phyloP scores from a whole-genome alignment of 179 eudicot genomes.

The Nepenthes alata region DNA sequence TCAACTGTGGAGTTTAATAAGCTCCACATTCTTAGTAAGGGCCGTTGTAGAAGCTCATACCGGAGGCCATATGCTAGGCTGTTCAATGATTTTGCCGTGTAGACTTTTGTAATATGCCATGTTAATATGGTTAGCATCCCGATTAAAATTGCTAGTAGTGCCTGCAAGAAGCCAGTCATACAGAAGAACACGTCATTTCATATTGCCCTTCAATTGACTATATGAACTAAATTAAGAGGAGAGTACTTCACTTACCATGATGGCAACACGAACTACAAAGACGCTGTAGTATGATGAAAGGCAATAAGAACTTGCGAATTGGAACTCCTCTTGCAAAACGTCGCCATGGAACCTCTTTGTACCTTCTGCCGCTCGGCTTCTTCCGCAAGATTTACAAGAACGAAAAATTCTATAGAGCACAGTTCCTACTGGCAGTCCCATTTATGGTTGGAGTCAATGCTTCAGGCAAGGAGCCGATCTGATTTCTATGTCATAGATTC shows the following conservation, averaged over 20 bases:
- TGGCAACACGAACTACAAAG: slow-evolving; percentile 91
- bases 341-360: slow-evolving; percentile 42
- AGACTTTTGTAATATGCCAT: slow-evolving; percentile 88
- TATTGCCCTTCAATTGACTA: neutral
- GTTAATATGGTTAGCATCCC: slow-evolving; percentile 84
- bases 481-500: slow-evolving; percentile 20
- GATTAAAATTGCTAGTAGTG: slow-evolving; percentile 83
- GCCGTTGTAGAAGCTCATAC: slow-evolving; percentile 79
- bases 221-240: neutral
- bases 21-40: slow-evolving; percentile 87
- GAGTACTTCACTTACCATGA: slow-evolving; percentile 48
- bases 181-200: neutral
- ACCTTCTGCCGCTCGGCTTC: slow-evolving; percentile 22
- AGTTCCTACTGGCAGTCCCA: slow-evolving; percentile 21
- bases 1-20: slow-evolving; percentile 77
- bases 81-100: slow-evolving; percentile 70
- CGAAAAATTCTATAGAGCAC: slow-evolving; percentile 12
- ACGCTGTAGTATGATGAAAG: slow-evolving; percentile 81
- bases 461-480: slow-evolving; percentile 13
- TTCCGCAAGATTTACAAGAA: slow-evolving; percentile 19
- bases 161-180: slow-evolving; percentile 33
- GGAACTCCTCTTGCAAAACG: slow-evolving; percentile 61
- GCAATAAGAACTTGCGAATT: slow-evolving; percentile 46
- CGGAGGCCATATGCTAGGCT: slow-evolving; percentile 80
- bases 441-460: slow-evolving; percentile 29